Evolutionary conservation across 495 filamentous ascomycete genomes (phyloP), one percentile per base, ranked within the genome.

Genomic region (Bombardia bombarda): DNA sequence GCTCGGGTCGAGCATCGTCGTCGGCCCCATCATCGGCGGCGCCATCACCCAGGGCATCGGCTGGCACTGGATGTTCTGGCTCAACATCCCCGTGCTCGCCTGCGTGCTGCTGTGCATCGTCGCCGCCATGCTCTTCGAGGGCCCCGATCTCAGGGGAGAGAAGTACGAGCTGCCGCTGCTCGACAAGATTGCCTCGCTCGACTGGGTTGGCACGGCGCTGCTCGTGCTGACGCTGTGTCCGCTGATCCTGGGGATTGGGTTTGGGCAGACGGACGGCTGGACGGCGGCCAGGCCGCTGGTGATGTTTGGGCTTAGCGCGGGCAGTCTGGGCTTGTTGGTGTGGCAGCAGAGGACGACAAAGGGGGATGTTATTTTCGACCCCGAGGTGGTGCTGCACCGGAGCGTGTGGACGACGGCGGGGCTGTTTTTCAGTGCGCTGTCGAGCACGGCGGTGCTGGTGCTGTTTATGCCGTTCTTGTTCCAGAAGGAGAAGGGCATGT

Each of bases 51-150:
- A 38, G 20, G 4, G 20, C 20, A 38, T 38, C 21, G 35, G 35
- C 20, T 38, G 35, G 35, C 35, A 38, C 20, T 38, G 35, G 35
- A 25, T 38, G 13, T 38, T 38, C 35, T 38, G 35, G 35, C 23
- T 38, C 20, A 38, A 38, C 21, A 12, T 38, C 20, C 35, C 35
- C 21, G 20, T 38, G 7, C 35, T 38, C 10, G 35, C 20, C 19
- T 14, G 23, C 10, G 13, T 20, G 12, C 21, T 38, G 9, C 1
- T 24, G 1, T 38, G 19, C 20, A 23, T 38, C 4, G 8, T 38
- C 7, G 21, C 14, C 12, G 35, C 35, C 21, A 24, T 16, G 20
- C 21, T 38, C 20, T 38, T 38, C 35, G 35, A 38, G 16, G 35
- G 35, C 20, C 35, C 35, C 12, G 35, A 38, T 7, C 20, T 38